Percentiles rank a stretch among this genome's conserved stretches.
Evolutionary conservation across 352 stramenopile genomes (phyloP).

Genomic region (Blastocystis sp.): DNA sequence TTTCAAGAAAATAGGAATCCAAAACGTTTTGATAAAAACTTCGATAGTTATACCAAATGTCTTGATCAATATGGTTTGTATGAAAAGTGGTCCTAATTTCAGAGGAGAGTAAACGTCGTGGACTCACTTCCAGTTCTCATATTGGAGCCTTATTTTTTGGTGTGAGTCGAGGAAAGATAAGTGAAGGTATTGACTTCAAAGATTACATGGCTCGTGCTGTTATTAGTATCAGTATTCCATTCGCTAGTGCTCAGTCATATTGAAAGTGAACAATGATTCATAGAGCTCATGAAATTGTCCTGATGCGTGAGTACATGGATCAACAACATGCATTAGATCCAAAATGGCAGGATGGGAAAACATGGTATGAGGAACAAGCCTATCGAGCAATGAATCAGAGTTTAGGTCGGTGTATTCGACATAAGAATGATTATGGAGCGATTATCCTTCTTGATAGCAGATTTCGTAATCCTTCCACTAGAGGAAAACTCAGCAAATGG

Average conservation of each 20-base stretch:
- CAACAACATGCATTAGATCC: slow-evolving; percentile 48
- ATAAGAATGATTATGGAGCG: slow-evolving; percentile 90
- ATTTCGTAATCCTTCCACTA: slow-evolving; percentile 81
- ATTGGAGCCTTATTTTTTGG: slow-evolving; percentile 89
- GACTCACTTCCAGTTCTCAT: neutral
- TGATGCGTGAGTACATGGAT: slow-evolving; percentile 77
- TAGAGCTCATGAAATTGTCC: slow-evolving; percentile 80
- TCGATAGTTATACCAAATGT: neutral
- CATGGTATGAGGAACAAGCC: slow-evolving; percentile 51
- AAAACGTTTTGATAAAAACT: neutral
- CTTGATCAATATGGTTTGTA: slow-evolving; percentile 21
- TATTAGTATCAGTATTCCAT: slow-evolving; percentile 93
- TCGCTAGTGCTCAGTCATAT: slow-evolving; percentile 71
- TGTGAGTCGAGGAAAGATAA: slow-evolving; percentile 95
- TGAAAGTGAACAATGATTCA: no score
- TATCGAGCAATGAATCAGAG: slow-evolving; percentile 92
- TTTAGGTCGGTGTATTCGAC: slow-evolving; percentile 93
- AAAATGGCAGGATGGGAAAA: neutral
- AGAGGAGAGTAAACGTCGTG: neutral
- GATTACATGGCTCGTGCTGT: slow-evolving; percentile 91
- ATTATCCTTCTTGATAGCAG: slow-evolving; percentile 92
- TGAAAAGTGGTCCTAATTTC: neutral
- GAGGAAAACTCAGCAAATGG: slow-evolving; percentile 88
- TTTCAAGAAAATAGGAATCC: slow-evolving; percentile 60
- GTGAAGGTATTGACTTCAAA: slow-evolving; percentile 94